Conservation (phyloP, 2,329 filamentous ascomycete species). For the Tolypocladium endophyticum region DNA sequence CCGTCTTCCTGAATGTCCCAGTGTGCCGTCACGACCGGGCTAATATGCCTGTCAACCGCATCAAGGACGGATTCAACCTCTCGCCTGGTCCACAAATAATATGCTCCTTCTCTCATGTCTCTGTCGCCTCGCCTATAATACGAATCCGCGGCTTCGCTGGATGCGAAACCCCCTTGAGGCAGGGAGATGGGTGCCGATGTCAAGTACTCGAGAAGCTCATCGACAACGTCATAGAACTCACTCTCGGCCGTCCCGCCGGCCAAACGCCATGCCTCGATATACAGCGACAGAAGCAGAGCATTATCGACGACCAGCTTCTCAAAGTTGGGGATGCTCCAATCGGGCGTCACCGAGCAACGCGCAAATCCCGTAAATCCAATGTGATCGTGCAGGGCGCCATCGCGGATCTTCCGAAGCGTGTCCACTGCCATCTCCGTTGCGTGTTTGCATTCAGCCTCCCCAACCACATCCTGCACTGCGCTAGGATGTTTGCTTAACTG, state of each 20-base stretch:
- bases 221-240: slow-evolving; percentile 67
- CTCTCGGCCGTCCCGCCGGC: slow-evolving; percentile 39
- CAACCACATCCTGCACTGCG: slow-evolving; percentile 78
- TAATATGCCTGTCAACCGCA: slow-evolving; percentile 40
- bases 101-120: slow-evolving; percentile 83
- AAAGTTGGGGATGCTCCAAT: slow-evolving; percentile 93
- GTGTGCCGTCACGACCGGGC: slow-evolving; percentile 67
- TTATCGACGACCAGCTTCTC: slow-evolving; percentile 97
- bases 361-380: slow-evolving; percentile 43
- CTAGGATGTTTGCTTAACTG: slow-evolving; percentile 60
- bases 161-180: slow-evolving; percentile 65
- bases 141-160: slow-evolving; percentile 86
- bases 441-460: slow-evolving; percentile 61
- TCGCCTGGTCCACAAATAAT: slow-evolving; percentile 85
- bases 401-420: slow-evolving; percentile 64
- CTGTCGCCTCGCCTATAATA: slow-evolving; percentile 60
- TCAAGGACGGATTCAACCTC: slow-evolving; percentile 69
- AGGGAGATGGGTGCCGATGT: slow-evolving; percentile 59
- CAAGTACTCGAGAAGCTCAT: slow-evolving; percentile 81
- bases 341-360: slow-evolving; percentile 78
- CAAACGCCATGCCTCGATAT: slow-evolving; percentile 74
- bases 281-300: slow-evolving; percentile 71
- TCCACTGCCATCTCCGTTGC: slow-evolving; percentile 71
- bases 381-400: slow-evolving; percentile 45
- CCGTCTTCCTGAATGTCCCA: slow-evolving; percentile 78